phyloP scores from a whole-genome alignment of 768 basidiomycete species.

The Podaxis carcinomalis region DNA sequence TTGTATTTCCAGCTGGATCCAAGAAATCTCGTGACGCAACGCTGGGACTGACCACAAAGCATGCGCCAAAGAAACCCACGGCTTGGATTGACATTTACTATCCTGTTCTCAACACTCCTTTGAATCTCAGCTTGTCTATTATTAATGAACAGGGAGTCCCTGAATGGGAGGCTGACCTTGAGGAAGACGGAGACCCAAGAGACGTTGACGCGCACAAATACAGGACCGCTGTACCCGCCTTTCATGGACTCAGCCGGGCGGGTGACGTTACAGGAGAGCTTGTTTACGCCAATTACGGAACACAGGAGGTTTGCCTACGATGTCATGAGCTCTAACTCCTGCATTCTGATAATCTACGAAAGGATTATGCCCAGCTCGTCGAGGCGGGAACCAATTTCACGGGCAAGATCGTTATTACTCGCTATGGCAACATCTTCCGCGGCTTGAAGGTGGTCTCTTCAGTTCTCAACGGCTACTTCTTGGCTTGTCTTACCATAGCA shows the following conservation, averaged over 20 bases:
- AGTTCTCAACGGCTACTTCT: not conserved
- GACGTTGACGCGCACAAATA: conserved; percentile 73
- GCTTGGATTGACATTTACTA: conserved; percentile 90
- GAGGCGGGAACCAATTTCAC: conserved; percentile 64
- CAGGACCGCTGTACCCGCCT: conserved; percentile 66
- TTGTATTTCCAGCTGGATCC: conserved; percentile 72
- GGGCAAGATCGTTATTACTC: conserved; percentile 72
- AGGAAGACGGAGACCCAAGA: conserved; percentile 62
- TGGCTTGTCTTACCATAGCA: conserved; percentile 7
- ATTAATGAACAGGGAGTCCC: conserved; percentile 48
- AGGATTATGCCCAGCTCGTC: conserved; percentile 53
- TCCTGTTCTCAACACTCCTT: conserved; percentile 79
- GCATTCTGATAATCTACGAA: not conserved
- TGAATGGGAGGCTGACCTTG: conserved; percentile 68
- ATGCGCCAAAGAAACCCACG: conserved; percentile 41
- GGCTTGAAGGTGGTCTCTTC: conserved; percentile 66
- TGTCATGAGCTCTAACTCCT: not conserved
- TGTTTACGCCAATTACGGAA: conserved; percentile 80
- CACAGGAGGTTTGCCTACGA: conserved; percentile 40
- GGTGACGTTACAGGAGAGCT: conserved; percentile 70
- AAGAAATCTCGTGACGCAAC: conserved; percentile 64
- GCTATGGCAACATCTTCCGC: conserved; percentile 76
- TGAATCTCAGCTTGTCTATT: conserved; percentile 65
- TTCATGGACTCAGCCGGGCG: conserved; percentile 78
- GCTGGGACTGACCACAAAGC: conserved; percentile 40